Evolutionary conservation across 257 asterid genomes (phyloP), one percentile per base, ranked within the genome.

Genomic region (Jasminum sambac): DNA sequence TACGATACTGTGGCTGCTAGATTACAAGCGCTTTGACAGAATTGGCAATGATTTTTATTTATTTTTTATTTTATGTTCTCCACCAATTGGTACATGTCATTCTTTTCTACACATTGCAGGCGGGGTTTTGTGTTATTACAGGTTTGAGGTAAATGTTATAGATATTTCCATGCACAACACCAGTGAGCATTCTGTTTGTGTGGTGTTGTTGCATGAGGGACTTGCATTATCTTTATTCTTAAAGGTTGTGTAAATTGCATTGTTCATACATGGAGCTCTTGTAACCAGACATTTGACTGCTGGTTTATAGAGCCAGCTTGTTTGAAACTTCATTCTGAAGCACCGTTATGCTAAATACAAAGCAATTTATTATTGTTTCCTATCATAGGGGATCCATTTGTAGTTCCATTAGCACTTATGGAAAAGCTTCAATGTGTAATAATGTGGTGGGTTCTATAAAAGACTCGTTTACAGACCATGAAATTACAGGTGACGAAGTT

Each of bases 1-100:
- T 89, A 85, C 74, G 96, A 92, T 66, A 63, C 82, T 39, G 66
- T 90, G 14, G 68, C 77, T 58, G 77, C 86, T 41, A 52, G 63
- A 69, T 6, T 89, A 26, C 84, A 81, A 64, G 79, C 94, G 24
- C 83, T 89, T 67, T 81, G 87, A 64, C 74, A 12, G 63, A 81
- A 82, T 67, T 84, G 82, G 58, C 50, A 63, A 46, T 80, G 74
- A 77, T 52, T 17, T 19, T 52, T n/a, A 0, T 64, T 83, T 46
- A 72, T 41, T 72, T 60, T 6, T 39, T n/a, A n/a, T n/a, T n/a
- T n/a, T n/a, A n/a, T n/a, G 41, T 67, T 8, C 65, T 26, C 7
- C 37, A 8, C 19, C 30, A 17, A n/a, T 8, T 17, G 26, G 48
- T 55, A 30, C 12, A 43, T 40, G 21, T 24, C 50, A 43, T 75